These are phyloP conservation scores for Ophiognomonia clavigignenti-juglandacearum DNA, from an alignment of 2,329 filamentous ascomycete genomes.

Conservation along the genomic window DNA sequence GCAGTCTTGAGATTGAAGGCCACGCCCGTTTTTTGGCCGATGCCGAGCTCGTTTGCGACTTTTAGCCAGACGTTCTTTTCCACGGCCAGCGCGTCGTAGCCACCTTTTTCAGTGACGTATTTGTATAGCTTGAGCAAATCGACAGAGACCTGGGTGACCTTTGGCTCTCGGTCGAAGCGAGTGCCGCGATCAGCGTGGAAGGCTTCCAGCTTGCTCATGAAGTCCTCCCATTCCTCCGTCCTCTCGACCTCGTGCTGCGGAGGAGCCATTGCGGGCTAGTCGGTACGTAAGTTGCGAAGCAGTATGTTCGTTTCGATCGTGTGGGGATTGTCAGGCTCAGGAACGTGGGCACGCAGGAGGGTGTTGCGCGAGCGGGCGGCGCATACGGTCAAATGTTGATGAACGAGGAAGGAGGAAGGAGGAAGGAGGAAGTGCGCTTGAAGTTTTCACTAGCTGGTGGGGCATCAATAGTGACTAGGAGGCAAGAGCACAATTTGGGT, in stretches of 20 bases:
- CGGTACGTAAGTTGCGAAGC: too few species aligned
- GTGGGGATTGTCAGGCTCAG: too few species aligned
- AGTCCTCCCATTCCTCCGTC: slow-evolving; percentile 70
- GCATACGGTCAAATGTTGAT: too few species aligned
- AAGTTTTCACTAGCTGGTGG: too few species aligned
- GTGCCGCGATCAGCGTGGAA: slow-evolving; percentile 81
- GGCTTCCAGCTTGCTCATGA: slow-evolving; percentile 65
- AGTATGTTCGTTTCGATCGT: too few species aligned
- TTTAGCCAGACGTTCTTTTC: slow-evolving; percentile 84
- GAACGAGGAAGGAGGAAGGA: too few species aligned
- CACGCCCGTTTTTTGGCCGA: slow-evolving; percentile 71
- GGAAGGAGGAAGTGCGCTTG: too few species aligned
- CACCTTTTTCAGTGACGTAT: slow-evolving; percentile 69
- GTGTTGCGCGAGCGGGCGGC: too few species aligned
- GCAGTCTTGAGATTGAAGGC: slow-evolving; percentile 82
- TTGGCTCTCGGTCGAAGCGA: slow-evolving; percentile 72
- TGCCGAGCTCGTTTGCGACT: slow-evolving; percentile 70
- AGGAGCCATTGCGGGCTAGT: slow-evolving; percentile 33
- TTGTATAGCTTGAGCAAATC: slow-evolving; percentile 77
- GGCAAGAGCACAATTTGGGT: too few species aligned
- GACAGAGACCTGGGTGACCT: slow-evolving; percentile 70
- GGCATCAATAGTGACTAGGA: too few species aligned
- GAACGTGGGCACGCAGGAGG: too few species aligned
- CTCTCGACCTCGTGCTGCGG: slow-evolving; percentile 45
- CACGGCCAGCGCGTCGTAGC: slow-evolving; percentile 79